These are phyloP conservation scores for Aspergillus piperis DNA, from an alignment of 2,329 filamentous ascomycete species.

Conservation along the genomic window DNA sequence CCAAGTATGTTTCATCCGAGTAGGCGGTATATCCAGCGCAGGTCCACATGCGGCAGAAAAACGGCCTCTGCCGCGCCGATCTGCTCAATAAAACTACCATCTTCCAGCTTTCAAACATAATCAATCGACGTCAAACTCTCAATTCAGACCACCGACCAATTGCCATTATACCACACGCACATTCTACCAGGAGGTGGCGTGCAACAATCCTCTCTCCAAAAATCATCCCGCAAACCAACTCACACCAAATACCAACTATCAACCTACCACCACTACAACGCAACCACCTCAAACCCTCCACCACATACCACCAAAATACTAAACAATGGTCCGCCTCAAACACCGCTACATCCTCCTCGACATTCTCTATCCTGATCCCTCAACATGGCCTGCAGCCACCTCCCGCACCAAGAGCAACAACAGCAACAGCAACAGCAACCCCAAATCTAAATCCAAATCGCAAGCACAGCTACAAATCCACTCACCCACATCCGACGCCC, in stretches of 20 bases:
- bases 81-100: not conserved
- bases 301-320: constrained; percentile 18
- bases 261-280: not conserved
- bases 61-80: not conserved
- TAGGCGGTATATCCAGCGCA: not conserved
- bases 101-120: not conserved
- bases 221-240: not conserved
- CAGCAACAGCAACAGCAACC: constrained; percentile 21
- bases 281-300: not conserved
- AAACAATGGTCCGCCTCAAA: constrained; percentile 87
- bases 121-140: not conserved
- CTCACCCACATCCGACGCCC: constrained; percentile 71
- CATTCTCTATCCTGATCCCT: constrained; percentile 74
- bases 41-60: constrained; percentile 9
- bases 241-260: not conserved
- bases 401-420: constrained; percentile 3
- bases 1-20: not conserved
- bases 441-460: constrained; percentile 31
- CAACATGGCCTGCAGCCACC: constrained; percentile 41
- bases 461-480: constrained; percentile 72
- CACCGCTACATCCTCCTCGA: constrained; percentile 94
- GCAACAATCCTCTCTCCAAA: not conserved
- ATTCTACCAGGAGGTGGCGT: not conserved
- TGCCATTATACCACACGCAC: not conserved
- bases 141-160: not conserved